These are phyloP conservation scores for Coniophora puteana DNA, from an alignment of 1,284 basidiomycete genomes.

Conservation along the genomic window DNA sequence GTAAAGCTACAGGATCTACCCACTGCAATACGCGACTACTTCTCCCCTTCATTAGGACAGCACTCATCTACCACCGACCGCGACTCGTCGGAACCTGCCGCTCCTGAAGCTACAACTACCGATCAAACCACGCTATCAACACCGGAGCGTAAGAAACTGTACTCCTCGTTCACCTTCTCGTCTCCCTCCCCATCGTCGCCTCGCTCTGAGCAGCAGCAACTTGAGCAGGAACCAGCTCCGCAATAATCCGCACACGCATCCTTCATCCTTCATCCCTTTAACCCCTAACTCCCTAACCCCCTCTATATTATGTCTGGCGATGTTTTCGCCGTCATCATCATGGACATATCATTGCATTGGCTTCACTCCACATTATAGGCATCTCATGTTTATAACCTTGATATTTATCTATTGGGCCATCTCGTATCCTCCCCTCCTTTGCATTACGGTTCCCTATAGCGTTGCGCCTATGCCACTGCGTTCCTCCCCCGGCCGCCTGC, in stretches of 20 bases:
- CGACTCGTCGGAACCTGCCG: constrained; percentile 15
- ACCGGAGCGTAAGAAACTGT: constrained; percentile 65
- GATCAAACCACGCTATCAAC: constrained; percentile 48
- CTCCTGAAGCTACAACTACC: constrained; percentile 19
- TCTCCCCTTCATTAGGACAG: constrained; percentile 31
- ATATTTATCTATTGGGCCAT: too few relatives aligned
- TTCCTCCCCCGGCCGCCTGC: too few relatives aligned
- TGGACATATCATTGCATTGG: too few relatives aligned
- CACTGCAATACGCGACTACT: constrained; percentile 48
- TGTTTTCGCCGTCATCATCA: too few relatives aligned
- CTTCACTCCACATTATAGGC: too few relatives aligned
- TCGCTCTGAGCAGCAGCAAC: constrained; percentile 48
- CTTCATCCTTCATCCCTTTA: neutral
- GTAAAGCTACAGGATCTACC: constrained; percentile 45
- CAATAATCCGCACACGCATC: too few relatives aligned
- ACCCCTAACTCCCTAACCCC: neutral
- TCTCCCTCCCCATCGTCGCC: constrained; percentile 59
- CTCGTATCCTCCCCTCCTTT: too few relatives aligned
- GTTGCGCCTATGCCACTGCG: too few relatives aligned
- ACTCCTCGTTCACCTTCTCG: constrained; percentile 72
- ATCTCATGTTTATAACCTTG: constrained; percentile 28
- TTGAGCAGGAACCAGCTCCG: too few relatives aligned
- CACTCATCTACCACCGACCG: constrained; percentile 11
- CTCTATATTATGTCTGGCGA: too few relatives aligned
- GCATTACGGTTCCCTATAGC: too few relatives aligned